Evolutionary conservation across 495 filamentous ascomycete genomes (phyloP), one percentile per base, ranked within the genome.

Genomic region (Aspergillus funiculosus): DNA sequence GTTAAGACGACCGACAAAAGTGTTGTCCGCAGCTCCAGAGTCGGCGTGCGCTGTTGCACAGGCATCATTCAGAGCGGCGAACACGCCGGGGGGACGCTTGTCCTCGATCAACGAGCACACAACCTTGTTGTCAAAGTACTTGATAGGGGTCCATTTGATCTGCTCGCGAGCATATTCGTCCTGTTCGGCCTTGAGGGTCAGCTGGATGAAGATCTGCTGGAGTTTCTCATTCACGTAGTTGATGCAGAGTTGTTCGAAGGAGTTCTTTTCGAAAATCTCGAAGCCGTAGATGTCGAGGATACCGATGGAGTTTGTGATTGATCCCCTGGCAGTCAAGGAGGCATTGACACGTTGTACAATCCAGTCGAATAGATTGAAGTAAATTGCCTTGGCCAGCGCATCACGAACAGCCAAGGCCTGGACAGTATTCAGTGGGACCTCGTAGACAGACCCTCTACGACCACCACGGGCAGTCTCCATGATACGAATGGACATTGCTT

Each of bases 191-290:
- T 92, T 94, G 37, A 99, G 68, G 0, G 94, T 99, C 48, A 99
- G 75, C 63, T 99, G 94, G 48, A 99, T 99, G 61, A 99, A 99
- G 57, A 99, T 99, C 62, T 99, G 94, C 67, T 99, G 94, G 35
- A 99, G 72, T 65, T 99, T 99, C 66, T 99, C 94, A 68, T 99
- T 99, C 60, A 99, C 94, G 60, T 99, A 99, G 73, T 99, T 99
- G 68, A 99, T 99, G 66, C 94, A 99, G 11, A 99, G 82, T 71
- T 99, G 94, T 65, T 99, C 94, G 56, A 99, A 99, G 48, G 89
- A 95, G 69, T 99, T 99, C 67, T 85, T 88, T 63, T 99, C 92
- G 53, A 99, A 99, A 52, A 99, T 99, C 64, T 99, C 94, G 56
- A 99, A 99, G 11, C 94, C 94, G 65, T 99, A 99, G 50, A 99